Evolutionary conservation across 768 basidiomycete genomes (phyloP), one percentile per base, ranked within the genome.

Genomic region (Sporobolomyces roseus): DNA sequence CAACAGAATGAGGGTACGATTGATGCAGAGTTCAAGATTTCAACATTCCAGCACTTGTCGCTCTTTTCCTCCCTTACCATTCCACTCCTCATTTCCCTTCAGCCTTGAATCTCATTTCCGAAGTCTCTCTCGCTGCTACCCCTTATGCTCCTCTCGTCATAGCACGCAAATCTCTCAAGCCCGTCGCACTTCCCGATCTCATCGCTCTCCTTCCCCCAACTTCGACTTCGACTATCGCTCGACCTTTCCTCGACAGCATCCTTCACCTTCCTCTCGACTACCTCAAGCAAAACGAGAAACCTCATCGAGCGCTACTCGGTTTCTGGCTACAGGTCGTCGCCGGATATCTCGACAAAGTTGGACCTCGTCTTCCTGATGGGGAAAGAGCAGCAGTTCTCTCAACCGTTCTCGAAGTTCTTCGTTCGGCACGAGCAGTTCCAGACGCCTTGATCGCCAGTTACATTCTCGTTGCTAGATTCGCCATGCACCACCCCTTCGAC

Each of bases 31-130:
- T 97, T 32, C 84, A 97, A 76, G 93, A 98, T 77, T 92, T 97
- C 81, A 96, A 98, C 75, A 83, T 93, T 61, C 84, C 88, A 61
- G 83, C 84, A 29, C 77, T 93, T 32, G 82, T 98, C 9, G 80
- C 86, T 12, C 81, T 92, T 29, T 98, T 98, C 79, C 80, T 97
- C 35, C 96, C 96, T 0, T 97, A 94, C 77, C 92, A 98, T 75
- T 91, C 93, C 73, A 89, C 93, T 7, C 87, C 90, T 0, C 92
- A 97, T 77, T 98, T 98, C 78, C 84, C 88, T 13, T 94, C 96
- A 74, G 90, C 97, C 83, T 82, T 96, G 30, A 85, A 89, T 3
- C 91, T 99, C 74, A 80, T 97, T 61, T 84, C 87, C 74, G 61
- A 63, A 12, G 9, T 56, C 5, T 43, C 41, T 19, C 58, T 73